Evolutionary conservation across 208 protist species (phyloP), one percentile per base, ranked within the genome.

Genomic region (Acanthamoeba lenticulata): DNA sequence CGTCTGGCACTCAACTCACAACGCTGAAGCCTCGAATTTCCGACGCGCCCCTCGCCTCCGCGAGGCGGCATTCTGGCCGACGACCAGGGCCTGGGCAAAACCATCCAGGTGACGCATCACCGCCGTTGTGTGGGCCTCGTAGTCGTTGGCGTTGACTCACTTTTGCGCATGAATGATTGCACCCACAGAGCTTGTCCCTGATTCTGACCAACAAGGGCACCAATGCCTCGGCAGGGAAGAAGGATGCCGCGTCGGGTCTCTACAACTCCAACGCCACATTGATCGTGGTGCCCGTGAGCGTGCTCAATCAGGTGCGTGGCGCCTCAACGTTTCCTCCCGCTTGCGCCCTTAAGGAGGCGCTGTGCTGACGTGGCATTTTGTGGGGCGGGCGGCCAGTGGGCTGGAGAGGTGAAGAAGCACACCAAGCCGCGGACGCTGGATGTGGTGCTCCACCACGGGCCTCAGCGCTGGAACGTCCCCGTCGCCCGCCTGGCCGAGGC

Each of bases 41-140:
- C 69, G 7, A 24, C 69, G 27, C 69, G 69, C 38, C 69, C 69
- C 3, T 9, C 69, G 19, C 69, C 69, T 44, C 69, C 47, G 2
- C 44, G 90, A 34, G 94, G 94, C 21, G 94, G 94, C 7, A 96
- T 96, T n/a, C 86, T 96, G 5, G 94, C 95, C 0, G 95, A 96
- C 62, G 52, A 95, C 27, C 92, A 89, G 94, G 95, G 95, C 17
- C 72, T 96, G 9, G 96, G 96, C n/a, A 97, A 97, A 94, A 97
- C 97, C 0, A 95, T 97, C 24, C 94, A 97, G 90, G 60, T 96
- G 29, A 24, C 96, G 2, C 47, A 4, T 0, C 19, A 52, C 47
- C 47, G 47, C 47, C 15, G 1, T 19, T 19, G 45, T 49, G 45
- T 49, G 45, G 0, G 47, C 11, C 47, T 19, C 47, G 47, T 19